Evolutionary conservation across 805 yeast genomes (phyloP), one percentile per base, ranked within the genome.

Genomic region (Yarrowia sp.): DNA sequence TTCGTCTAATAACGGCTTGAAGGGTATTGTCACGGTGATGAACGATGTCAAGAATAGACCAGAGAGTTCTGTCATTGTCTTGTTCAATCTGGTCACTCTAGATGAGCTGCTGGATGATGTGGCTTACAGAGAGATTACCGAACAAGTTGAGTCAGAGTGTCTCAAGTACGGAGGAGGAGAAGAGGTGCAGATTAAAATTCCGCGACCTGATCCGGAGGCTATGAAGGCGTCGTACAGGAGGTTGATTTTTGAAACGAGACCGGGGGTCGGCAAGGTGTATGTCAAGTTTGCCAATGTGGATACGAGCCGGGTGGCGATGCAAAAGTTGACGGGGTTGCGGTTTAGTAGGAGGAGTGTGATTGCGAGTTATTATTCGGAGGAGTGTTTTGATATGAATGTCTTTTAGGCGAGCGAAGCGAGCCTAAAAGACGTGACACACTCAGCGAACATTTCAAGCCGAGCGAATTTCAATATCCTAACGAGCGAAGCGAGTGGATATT

Each of bases 261-360:
- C 87, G 2, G 90, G 89, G 6, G 80, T 86, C 55, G 97, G 97
- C 0, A 87, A 84, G 67, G 80, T 91, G 0, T 91, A 80, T 73
- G 84, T 89, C 22, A 84, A 87, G 73, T 92, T 88, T 74, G 80
- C 78, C 0, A 77, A 78, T 11, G 74, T 78, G 1, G 82, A 81
- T 1, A 75, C 76, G 1, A 87, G 96, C 1, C 72, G 76, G 6
- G 73, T 74, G 8, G 96, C 95, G 0, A 77, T 84, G 74, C 66
- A 74, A 9, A 81, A 79, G 9, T 69, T 90, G 15, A 84, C 88
- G 8, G 96, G 96, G 1, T 76, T 86, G 61, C 75, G 75, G 62
- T 92, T 86, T 71, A 84, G 86, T 68, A 92, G 85, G 50, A 78
- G 97, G 58, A 81, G 88, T 0, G 84, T 92, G 0, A 68, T 92